Conservation (phyloP, 192 early-diverging fungal species). For the Coemansia sp. region DNA sequence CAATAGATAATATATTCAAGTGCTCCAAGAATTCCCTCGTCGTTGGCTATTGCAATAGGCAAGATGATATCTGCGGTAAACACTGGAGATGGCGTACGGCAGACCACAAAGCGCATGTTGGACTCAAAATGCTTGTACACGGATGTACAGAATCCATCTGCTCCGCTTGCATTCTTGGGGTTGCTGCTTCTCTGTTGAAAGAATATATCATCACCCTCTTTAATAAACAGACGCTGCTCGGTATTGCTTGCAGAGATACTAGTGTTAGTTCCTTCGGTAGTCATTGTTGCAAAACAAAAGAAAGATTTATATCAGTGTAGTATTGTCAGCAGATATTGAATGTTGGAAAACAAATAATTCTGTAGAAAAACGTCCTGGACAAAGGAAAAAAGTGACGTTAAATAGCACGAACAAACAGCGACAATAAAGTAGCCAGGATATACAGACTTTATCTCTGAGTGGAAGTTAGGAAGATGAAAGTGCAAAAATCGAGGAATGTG, state of each 20-base stretch:
- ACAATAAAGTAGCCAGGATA: too few relatives aligned
- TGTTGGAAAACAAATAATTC: too few relatives aligned
- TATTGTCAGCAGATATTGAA: too few relatives aligned
- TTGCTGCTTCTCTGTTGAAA: conserved; percentile 24
- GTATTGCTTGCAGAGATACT: background rate
- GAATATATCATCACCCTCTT: conserved; percentile 28
- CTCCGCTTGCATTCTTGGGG: background rate
- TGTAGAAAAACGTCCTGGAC: too few relatives aligned
- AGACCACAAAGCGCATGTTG: conserved; percentile 65
- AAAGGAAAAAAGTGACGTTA: too few relatives aligned
- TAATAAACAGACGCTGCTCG: conserved; percentile 26
- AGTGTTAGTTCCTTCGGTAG: background rate
- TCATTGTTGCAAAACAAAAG: background rate
- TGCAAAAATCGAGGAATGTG: too few relatives aligned
- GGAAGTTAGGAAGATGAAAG: too few relatives aligned
- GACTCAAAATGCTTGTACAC: conserved; percentile 57
- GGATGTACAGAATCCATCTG: conserved; percentile 26
- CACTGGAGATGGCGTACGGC: conserved; percentile 65
- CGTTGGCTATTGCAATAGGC: conserved; percentile 65
- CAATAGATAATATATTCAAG: conserved; percentile 83
- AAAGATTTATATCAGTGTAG: too few relatives aligned
- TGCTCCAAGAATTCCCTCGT: conserved; percentile 78
- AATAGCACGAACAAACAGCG: too few relatives aligned
- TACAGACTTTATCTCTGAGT: too few relatives aligned
- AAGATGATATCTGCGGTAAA: conserved; percentile 69